These are phyloP conservation scores for Cladorrhinum sp. DNA, from an alignment of 2,329 filamentous ascomycete species.

Conservation along the genomic window DNA sequence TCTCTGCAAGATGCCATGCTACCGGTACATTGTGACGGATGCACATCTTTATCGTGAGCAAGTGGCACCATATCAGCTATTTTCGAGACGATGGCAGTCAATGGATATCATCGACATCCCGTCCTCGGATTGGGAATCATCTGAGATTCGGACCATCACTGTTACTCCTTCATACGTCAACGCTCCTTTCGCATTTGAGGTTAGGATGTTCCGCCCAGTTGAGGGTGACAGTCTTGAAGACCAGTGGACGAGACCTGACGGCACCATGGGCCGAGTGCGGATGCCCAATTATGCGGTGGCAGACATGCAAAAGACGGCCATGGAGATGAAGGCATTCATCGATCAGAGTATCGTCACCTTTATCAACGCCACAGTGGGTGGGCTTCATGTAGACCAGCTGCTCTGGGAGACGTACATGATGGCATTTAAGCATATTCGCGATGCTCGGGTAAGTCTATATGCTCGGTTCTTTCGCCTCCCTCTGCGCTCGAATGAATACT, in stretches of 20 bases:
- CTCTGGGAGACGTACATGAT: constrained; percentile 21
- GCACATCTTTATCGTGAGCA: constrained; percentile 27
- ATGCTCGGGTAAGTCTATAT: constrained; percentile 15
- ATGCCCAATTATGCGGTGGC: constrained; percentile 20
- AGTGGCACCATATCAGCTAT: constrained; percentile 20
- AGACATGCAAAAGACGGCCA: constrained; percentile 19
- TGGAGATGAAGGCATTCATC: constrained; percentile 19
- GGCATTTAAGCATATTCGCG: constrained; percentile 20
- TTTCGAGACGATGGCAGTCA: constrained; percentile 25
- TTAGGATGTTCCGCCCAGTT: constrained; percentile 27
- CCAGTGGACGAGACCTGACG: constrained; percentile 16
- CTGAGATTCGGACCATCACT: constrained; percentile 21
- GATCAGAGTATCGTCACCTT: constrained; percentile 16
- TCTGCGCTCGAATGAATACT: not conserved
- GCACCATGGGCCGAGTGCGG: not conserved
- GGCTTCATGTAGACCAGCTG: constrained; percentile 13
- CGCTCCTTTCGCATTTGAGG: constrained; percentile 24
- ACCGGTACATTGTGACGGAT: constrained; percentile 25
- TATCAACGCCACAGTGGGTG: constrained; percentile 16
- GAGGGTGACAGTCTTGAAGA: constrained; percentile 27
- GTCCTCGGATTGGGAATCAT: constrained; percentile 24
- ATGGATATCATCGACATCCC: constrained; percentile 31
- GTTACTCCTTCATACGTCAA: constrained; percentile 24
- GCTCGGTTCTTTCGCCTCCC: not conserved
- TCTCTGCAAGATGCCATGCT: constrained; percentile 30